Evolutionary conservation across 805 yeast species (phyloP).

Genomic region (Ogataea trehaloabstinens): DNA sequence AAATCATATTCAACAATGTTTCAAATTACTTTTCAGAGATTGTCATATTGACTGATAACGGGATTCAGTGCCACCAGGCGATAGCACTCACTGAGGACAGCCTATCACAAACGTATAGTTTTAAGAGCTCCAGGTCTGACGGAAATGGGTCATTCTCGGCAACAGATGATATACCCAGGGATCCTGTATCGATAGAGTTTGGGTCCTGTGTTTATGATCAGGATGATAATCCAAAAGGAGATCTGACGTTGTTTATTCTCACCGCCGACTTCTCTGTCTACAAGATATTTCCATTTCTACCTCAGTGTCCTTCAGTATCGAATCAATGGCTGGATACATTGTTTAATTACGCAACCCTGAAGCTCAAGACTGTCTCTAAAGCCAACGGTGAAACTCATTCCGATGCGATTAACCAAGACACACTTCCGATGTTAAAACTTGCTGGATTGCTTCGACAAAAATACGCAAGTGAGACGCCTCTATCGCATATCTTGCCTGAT

Average conservation of each 20-base stretch:
- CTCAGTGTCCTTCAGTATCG: conserved; percentile 41
- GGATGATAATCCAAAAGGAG: conserved; percentile 34
- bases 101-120: conserved; percentile 5
- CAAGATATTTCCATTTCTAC: conserved; percentile 63
- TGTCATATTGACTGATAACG: conserved; percentile 38
- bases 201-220: conserved; percentile 35
- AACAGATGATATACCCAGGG: conserved; percentile 15
- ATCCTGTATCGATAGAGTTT: conserved; percentile 43
- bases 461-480: conserved; percentile 12
- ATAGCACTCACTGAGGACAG: conserved; percentile 21
- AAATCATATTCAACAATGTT: conserved; percentile 43
- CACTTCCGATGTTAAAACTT: conserved; percentile 24
- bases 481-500: conserved; percentile 1
- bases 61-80: conserved; percentile 37
- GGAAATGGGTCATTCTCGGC: not conserved
- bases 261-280: conserved; percentile 58
- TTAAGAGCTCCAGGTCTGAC: not conserved
- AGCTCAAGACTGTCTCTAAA: conserved; percentile 22
- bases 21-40: conserved; percentile 43
- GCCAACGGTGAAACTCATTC: conserved; percentile 11
- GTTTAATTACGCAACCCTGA: conserved; percentile 24
- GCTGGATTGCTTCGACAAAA: conserved; percentile 13
- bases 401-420: conserved; percentile 1
- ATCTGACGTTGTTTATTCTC: conserved; percentile 51
- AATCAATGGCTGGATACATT: conserved; percentile 27